Base-by-base conservation (phyloP, 1,284 basidiomycete genomes). In the Phenoliferia sp. region DNA sequence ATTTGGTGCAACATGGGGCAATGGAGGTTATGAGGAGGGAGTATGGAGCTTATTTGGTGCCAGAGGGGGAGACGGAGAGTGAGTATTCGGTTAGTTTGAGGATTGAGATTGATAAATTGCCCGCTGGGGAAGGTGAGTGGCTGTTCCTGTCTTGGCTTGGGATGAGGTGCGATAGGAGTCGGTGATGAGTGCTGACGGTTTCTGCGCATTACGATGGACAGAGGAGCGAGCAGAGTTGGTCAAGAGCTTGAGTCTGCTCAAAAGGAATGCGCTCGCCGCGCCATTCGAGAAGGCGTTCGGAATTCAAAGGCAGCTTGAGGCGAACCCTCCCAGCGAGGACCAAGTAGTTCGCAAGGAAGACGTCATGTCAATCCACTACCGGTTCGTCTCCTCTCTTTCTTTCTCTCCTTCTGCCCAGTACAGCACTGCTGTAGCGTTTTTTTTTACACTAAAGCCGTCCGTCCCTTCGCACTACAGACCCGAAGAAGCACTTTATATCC, bases 401-500 rank as follows among this genome's bases (percentile, higher is more conserved):
- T 16, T 19, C 36, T 22, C 50, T 12, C n/a, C 31, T 4, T 9
- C 12, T 35, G 32, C 22, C 60, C 26, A 15, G 16, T 35, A 33
- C 5, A 12, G 3, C 60, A 22, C 28, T 50, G 29, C 15, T 15
- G 31, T n/a, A n/a, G n/a, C n/a, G n/a, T n/a, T n/a, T n/a, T n/a
- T n/a, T n/a, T 26, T 34, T 16, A 16, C 28, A 56, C 55, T 15
- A 52, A n/a, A n/a, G 9, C 10, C 29, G n/a, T 52, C n/a, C n/a
- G n/a, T n/a, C n/a, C n/a, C 34, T 16, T 28, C 34, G n/a, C 5
- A n/a, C 22, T 34, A 3, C 64, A 72, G 94, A 90, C 79, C 80
- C 28, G 92, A 96, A 76, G 96, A 99, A 80, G 94, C 92, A 10
- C 96, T 99, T 79, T 99, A 94, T 79, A 85, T 99, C 54, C 90